Conservation (phyloP, 2,329 filamentous ascomycete species). For the Coniochaeta sp. region DNA sequence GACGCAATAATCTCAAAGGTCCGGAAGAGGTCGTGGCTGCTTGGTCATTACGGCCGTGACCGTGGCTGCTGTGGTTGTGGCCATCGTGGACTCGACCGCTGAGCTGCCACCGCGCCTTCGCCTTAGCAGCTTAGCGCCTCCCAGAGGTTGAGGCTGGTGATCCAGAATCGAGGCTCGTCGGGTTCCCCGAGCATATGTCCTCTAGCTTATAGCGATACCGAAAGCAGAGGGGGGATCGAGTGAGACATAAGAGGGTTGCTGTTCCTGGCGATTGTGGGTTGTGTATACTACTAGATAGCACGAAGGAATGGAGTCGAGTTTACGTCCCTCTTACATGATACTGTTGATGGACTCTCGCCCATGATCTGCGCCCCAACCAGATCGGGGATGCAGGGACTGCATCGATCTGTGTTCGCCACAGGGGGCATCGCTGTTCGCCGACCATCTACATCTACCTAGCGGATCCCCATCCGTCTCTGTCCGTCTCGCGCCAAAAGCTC, state of each 20-base stretch:
- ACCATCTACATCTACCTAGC: background rate
- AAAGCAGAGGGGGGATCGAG: background rate
- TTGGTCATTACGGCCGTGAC: background rate
- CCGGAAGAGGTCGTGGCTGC: background rate
- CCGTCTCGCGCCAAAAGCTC: background rate
- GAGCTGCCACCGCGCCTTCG: background rate
- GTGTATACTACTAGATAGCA: background rate
- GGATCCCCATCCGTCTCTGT: background rate
- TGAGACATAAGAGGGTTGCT: background rate
- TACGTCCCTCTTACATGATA: background rate
- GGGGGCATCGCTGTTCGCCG: background rate
- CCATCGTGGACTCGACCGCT: background rate
- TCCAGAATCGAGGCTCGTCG: background rate
- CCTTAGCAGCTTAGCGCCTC: background rate
- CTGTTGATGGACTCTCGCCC: background rate
- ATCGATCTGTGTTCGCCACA: background rate
- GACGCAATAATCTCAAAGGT: conserved; percentile 63
- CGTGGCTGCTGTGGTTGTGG: background rate
- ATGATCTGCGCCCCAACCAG: background rate
- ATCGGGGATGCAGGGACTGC: background rate
- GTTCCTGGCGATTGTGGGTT: background rate
- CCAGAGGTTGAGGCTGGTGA: background rate
- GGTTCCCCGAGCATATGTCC: background rate
- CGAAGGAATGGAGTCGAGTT: background rate
- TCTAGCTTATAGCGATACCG: background rate